phyloP scores from a whole-genome alignment of 306 rosid genomes.

The Lithocarpus polystachyus region DNA sequence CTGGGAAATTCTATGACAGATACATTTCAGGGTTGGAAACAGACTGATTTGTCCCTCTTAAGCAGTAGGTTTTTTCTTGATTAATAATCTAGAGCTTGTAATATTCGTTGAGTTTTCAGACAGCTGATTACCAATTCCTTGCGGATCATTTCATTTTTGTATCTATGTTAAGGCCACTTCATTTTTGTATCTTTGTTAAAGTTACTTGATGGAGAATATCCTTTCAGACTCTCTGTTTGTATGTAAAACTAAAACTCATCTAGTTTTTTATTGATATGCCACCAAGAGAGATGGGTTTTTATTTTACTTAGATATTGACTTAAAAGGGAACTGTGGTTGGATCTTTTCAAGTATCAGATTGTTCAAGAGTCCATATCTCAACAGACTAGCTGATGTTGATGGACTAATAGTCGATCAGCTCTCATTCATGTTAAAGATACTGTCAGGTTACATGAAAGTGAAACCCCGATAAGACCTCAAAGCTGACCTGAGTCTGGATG shows the following conservation, averaged over 20 bases:
- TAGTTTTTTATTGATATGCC: background rate
- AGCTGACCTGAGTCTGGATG: too few species aligned
- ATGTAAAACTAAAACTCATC: background rate
- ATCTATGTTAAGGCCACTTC: constrained; percentile 9
- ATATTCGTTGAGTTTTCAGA: constrained; percentile 12
- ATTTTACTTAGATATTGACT: background rate
- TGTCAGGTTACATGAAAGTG: background rate
- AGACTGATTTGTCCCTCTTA: constrained; percentile 37
- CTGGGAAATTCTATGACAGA: constrained; percentile 70
- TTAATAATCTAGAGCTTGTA: background rate
- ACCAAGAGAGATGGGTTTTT: background rate
- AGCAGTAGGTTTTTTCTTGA: background rate
- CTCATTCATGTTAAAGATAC: background rate
- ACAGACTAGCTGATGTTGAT: background rate
- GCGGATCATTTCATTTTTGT: constrained; percentile 21
- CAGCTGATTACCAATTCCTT: constrained; percentile 11
- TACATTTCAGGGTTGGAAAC: constrained; percentile 79
- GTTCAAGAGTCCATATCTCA: background rate
- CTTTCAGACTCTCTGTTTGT: background rate
- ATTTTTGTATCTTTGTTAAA: background rate
- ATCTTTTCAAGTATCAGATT: too few species aligned
- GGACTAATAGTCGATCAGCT: background rate
- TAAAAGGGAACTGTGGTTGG: background rate
- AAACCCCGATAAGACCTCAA: background rate
- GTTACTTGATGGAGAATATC: background rate